Percentiles rank a stretch among this genome's conserved stretches.
These are phyloP conservation scores for Tulasnella sp. DNA, from an alignment of 768 basidiomycete genomes.

Conservation along the genomic window DNA sequence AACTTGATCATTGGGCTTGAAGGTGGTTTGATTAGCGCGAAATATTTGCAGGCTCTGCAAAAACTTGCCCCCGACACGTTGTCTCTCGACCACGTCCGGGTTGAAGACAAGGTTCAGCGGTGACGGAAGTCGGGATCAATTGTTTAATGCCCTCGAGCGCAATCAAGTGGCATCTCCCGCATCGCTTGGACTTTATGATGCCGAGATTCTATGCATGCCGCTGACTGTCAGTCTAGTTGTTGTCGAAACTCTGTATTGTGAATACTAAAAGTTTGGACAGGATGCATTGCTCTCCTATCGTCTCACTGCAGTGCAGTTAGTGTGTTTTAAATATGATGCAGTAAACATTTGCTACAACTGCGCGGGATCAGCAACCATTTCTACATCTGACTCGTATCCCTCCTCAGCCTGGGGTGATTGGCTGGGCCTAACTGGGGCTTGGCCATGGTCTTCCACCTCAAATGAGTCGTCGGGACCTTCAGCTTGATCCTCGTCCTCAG, in stretches of 20 bases:
- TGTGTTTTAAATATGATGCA: not conserved
- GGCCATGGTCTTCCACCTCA: not conserved
- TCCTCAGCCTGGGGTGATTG: not conserved
- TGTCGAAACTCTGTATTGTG: not conserved
- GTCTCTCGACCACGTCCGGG: not conserved
- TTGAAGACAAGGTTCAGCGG: no score
- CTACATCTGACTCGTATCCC: not conserved
- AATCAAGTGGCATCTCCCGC: no score
- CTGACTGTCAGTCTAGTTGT: not conserved
- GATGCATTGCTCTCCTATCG: not conserved
- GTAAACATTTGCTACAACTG: not conserved
- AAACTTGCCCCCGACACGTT: not conserved
- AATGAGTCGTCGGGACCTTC: not conserved
- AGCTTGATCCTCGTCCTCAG: not conserved
- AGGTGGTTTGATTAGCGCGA: not conserved
- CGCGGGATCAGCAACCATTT: not conserved
- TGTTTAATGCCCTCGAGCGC: no score
- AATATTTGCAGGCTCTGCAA: not conserved
- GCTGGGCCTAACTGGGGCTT: not conserved
- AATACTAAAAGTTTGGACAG: not conserved
- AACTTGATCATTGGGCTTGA: not conserved
- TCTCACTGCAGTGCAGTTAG: not conserved
- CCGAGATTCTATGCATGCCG: no score
- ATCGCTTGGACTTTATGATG: no score
- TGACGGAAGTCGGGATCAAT: no score